phyloP scores from a whole-genome alignment of 495 filamentous ascomycete species.

The Copromyces sp. region DNA sequence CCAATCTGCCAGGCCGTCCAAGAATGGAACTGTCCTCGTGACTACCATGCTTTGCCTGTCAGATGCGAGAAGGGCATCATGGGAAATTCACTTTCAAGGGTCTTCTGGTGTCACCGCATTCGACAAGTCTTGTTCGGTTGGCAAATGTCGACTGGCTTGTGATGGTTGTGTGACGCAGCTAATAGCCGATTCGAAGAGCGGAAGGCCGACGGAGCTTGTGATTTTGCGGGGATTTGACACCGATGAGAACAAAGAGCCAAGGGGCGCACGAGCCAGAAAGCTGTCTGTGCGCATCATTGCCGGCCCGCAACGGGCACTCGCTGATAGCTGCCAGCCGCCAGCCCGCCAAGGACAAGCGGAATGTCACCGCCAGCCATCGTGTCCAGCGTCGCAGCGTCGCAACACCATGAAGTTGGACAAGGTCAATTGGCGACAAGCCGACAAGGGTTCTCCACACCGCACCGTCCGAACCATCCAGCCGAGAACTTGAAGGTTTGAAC shows the following conservation, averaged over 20 bases:
- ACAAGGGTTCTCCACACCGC: background rate
- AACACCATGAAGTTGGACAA: background rate
- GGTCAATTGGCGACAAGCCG: background rate
- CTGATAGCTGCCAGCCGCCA: background rate
- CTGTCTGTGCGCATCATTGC: background rate
- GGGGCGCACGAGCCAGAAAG: background rate
- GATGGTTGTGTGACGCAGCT: conserved; percentile 22
- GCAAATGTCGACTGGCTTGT: conserved; percentile 15
- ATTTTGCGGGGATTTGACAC: conserved; percentile 30
- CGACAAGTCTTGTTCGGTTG: background rate
- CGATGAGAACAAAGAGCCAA: background rate
- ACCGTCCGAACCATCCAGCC: background rate
- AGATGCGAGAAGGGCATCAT: background rate
- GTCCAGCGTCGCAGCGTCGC: background rate
- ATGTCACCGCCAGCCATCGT: background rate
- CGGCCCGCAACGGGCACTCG: background rate
- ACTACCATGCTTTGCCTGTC: background rate
- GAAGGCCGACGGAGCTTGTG: conserved; percentile 37
- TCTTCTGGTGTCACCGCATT: background rate
- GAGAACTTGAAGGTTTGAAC: background rate
- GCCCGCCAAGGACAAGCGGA: background rate
- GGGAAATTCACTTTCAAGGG: background rate
- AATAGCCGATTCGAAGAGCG: conserved; percentile 30
- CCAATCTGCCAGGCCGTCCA: background rate
- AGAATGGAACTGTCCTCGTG: background rate